These are phyloP conservation scores for Cytospora piceicola DNA, from an alignment of 2,329 filamentous ascomycete genomes.

Conservation along the genomic window DNA sequence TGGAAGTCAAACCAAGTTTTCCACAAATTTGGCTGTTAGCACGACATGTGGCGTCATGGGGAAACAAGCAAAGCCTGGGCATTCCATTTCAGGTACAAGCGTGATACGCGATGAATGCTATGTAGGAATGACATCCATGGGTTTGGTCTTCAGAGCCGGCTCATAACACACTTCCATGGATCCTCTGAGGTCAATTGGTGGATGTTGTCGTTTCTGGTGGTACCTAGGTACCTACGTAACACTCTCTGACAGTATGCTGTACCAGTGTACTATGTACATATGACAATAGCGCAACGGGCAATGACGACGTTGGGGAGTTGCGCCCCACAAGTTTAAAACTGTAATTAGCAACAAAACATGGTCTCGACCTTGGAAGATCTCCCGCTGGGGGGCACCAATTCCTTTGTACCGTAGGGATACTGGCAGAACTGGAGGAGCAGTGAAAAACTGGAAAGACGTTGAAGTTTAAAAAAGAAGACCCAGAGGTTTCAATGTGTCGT, in stretches of 20 bases:
- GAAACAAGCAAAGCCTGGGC: slow-evolving; percentile 3
- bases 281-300: not conserved
- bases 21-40: slow-evolving; percentile 13
- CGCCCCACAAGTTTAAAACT: not conserved
- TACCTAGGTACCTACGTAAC: too few relatives aligned
- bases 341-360: too few relatives aligned
- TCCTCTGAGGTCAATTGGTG: too few relatives aligned
- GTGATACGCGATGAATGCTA: not conserved
- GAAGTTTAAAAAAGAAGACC: not conserved
- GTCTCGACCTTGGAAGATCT: not conserved
- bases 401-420: not conserved
- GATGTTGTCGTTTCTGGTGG: not conserved
- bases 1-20: not conserved
- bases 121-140: not conserved
- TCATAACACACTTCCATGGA: too few relatives aligned
- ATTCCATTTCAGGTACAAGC: slow-evolving; percentile 1
- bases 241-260: too few relatives aligned
- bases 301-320: not conserved
- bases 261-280: too few relatives aligned
- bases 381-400: not conserved
- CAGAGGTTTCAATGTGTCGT: not conserved
- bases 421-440: not conserved
- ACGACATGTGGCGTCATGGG: slow-evolving; percentile 15
- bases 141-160: not conserved
- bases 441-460: not conserved